Conservation (phyloP, 2,329 filamentous ascomycete species). For the Ophiostoma piceae region DNA sequence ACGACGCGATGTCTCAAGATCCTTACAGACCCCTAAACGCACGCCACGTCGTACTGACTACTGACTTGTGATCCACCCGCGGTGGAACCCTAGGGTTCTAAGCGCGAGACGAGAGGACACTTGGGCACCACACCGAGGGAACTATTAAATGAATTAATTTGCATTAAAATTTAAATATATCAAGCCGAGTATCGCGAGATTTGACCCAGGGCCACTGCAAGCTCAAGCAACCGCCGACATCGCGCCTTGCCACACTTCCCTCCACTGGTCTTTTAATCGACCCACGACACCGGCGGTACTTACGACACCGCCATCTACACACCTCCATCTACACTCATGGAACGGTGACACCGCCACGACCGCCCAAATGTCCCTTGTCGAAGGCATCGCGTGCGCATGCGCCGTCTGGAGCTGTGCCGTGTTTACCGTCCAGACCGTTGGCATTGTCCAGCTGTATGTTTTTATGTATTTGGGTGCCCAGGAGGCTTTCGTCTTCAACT, state of each 20-base stretch:
- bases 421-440: conserved; percentile 11
- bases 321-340: neutral
- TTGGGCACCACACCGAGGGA: neutral
- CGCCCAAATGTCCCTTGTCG: neutral
- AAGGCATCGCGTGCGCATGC: conserved; percentile 10
- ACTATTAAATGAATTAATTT: neutral
- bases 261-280: no score
- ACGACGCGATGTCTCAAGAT: neutral
- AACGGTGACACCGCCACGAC: neutral
- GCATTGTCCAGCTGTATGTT: conserved; percentile 3
- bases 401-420: neutral
- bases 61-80: neutral
- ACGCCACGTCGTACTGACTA: no score
- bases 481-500: neutral
- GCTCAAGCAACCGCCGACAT: no score
- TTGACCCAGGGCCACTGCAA: no score
- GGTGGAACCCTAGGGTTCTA: neutral
- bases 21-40: no score
- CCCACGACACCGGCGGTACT: neutral
- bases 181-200: neutral
- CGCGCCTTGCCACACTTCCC: no score
- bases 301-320: neutral
- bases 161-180: neutral
- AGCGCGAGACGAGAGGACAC: neutral
- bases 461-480: no score